These are phyloP conservation scores for peach (Prunus persica) DNA, from an alignment of 306 rosid genomes.

Conservation along the genomic window DNA sequence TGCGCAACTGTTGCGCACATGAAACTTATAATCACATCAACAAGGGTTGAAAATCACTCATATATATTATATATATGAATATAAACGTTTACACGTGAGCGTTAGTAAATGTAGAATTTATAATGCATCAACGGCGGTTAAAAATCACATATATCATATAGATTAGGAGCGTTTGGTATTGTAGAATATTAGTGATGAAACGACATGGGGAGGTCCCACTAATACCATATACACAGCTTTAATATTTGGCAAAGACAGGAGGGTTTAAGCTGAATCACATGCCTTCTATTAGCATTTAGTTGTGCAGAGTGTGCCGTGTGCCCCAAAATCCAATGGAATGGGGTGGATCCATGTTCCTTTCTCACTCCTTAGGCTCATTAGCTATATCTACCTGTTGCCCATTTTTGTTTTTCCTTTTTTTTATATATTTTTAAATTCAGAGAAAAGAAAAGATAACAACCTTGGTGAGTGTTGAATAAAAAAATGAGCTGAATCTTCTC, in stretches of 20 bases:
- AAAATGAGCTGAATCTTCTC: slow-evolving; percentile 45
- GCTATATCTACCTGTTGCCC: slow-evolving; percentile 10
- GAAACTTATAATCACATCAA: too few relatives aligned
- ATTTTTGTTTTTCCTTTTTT: not conserved
- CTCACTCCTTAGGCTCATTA: not conserved
- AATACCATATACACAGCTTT: slow-evolving; percentile 18
- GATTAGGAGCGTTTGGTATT: not conserved
- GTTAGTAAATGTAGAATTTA: too few relatives aligned
- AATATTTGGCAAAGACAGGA: slow-evolving; percentile 50
- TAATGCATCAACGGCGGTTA: too few relatives aligned
- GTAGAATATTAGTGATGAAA: not conserved
- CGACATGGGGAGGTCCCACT: slow-evolving; percentile 25
- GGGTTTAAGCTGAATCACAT: slow-evolving; percentile 54
- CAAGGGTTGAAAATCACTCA: too few relatives aligned
- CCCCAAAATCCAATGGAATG: slow-evolving; percentile 37
- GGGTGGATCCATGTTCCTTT: slow-evolving; percentile 61
- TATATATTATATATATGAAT: too few relatives aligned
- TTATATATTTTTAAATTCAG: not conserved
- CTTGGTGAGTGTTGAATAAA: not conserved
- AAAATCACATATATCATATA: too few relatives aligned
- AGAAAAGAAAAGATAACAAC: slow-evolving; percentile 2
- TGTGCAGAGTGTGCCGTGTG: slow-evolving; percentile 16
- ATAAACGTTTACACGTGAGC: too few relatives aligned
- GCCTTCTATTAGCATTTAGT: slow-evolving; percentile 54
- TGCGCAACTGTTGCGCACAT: too few relatives aligned